Base-by-base conservation (phyloP, 495 filamentous ascomycete species). In the Tetracladium marchalianum region DNA sequence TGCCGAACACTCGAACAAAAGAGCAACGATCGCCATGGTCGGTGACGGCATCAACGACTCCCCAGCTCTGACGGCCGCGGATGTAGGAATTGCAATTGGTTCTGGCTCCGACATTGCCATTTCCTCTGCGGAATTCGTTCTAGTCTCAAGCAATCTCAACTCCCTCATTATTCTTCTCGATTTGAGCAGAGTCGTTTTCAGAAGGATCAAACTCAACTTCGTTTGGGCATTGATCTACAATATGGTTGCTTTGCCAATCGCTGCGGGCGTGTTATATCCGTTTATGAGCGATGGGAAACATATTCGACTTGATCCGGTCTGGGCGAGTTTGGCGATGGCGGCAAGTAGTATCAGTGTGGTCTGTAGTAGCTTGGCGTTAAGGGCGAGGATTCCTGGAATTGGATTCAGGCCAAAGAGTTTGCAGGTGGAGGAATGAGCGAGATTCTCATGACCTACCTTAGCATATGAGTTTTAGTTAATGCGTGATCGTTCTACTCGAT, bases 11-110 rank as follows among this genome's bases (percentile, higher is more conserved):
- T 11, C 37, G 1, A 15, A 37, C 17, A 50, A 49, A 19, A 17
- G 56, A 35, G 56, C 56, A 6, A 9, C 52, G 5, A 40, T 59
- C 9, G 55, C 55, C 2, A 61, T 57, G 52, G 50, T 55, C 47
- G 89, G 88, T 16, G 88, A 95, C 57, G 89, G 88, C 44, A 84
- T 93, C 61, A 95, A 95, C 61, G 89, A 94, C 60, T 77, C 84
- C 3, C 86, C 89, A 1, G 87, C 89, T 11, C 75, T 95, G 24
- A 75, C 83, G 5, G 75, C 74, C 15, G 84, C 89, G 16, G 84
- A 92, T 55, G 81, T 94, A 0, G 86, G 85, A 41, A 82, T 95
- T 41, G 85, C 89, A 13, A 81, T 95, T 57, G 84, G 84, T 5
- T 85, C 81, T 1, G 89, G 88, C 22, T 84, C 81, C 0, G 89